Evolutionary conservation across 1,139 yeast genomes (phyloP), one percentile per base, ranked within the genome.

Genomic region (Ogataea hybrid): DNA sequence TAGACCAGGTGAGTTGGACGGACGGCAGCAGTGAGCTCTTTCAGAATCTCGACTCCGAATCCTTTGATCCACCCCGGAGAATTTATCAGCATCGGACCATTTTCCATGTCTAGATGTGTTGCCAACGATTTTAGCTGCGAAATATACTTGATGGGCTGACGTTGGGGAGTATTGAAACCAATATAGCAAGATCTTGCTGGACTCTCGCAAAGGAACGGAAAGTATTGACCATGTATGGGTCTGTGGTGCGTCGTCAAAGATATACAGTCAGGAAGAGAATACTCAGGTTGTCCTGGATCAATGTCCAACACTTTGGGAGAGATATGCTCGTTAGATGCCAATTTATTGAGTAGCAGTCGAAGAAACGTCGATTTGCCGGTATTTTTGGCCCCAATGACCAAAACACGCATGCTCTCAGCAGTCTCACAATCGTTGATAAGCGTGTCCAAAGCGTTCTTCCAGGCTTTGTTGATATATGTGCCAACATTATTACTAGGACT

Each of bases 51-150:
- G 28, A 82, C 70, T 0, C 97, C 98, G 47, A 79, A 80, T 0
- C 97, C 97, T 62, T 85, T 86, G 20, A 89, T 76, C 97, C 97
- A 90, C 0, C 97, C 97, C 0, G 97, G 95, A 0, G 94, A 79
- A 54, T 90, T 90, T 3, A 90, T 71, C 1, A 92, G 62, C 10
- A 89, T 64, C 17, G 71, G 64, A 6, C 41, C 32, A 5, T 37
- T 25, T 34, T 65, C 58, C 18, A 23, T 25, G 32, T 64, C 57
- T 9, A 52, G 44, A 32, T 28, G 25, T 47, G 56, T 48, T 14
- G 76, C 62, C 17, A 90, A 61, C 9, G 69, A 63, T 22, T 63
- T 59, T 1, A 81, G 65, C 18, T 76, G 65, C 0, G 60, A 45
- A 5, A 79, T 48, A 57, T 86, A 90, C 30, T 73, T 64, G 0